phyloP scores from a whole-genome alignment of 192 early-diverging fungal species.

The Borealophlyctis nickersoniae region DNA sequence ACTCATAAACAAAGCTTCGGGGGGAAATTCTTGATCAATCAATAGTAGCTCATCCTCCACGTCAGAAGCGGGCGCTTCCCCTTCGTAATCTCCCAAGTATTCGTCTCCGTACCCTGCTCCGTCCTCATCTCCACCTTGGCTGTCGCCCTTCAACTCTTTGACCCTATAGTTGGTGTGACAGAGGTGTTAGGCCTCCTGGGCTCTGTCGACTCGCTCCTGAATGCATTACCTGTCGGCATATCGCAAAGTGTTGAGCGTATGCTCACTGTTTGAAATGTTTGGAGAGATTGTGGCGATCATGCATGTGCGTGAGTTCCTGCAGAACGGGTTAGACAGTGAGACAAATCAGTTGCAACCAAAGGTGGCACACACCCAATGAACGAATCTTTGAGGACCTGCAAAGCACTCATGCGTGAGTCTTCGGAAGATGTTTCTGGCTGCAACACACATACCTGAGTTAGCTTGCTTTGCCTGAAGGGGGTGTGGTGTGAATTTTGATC shows the following conservation, averaged over 20 bases:
- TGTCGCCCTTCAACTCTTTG: constrained; percentile 55
- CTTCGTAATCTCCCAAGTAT: constrained; percentile 27
- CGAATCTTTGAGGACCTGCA: constrained; percentile 87
- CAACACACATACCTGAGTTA: constrained; percentile 75
- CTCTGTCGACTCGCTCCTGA: no score
- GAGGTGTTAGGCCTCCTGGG: neutral
- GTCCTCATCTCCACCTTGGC: constrained; percentile 28
- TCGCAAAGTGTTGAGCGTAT: constrained; percentile 93
- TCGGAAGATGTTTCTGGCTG: neutral
- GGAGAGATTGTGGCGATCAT: constrained; percentile 99
- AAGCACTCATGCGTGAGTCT: neutral
- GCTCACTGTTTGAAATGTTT: constrained; percentile 90
- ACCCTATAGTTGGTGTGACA: constrained; percentile 33
- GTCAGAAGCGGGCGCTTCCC: neutral
- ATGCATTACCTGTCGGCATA: constrained; percentile 92
- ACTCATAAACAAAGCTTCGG: constrained; percentile 28
- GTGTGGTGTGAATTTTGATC: constrained; percentile 94
- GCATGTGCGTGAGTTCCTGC: constrained; percentile 86
- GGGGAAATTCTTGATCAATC: constrained; percentile 48
- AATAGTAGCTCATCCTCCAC: constrained; percentile 17
- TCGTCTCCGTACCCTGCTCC: constrained; percentile 23
- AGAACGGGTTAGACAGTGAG: neutral
- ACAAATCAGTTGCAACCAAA: neutral
- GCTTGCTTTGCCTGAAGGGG: constrained; percentile 95
- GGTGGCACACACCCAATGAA: constrained; percentile 71